These are phyloP conservation scores for Trametes sanguinea DNA, from an alignment of 768 basidiomycete species.

Conservation along the genomic window DNA sequence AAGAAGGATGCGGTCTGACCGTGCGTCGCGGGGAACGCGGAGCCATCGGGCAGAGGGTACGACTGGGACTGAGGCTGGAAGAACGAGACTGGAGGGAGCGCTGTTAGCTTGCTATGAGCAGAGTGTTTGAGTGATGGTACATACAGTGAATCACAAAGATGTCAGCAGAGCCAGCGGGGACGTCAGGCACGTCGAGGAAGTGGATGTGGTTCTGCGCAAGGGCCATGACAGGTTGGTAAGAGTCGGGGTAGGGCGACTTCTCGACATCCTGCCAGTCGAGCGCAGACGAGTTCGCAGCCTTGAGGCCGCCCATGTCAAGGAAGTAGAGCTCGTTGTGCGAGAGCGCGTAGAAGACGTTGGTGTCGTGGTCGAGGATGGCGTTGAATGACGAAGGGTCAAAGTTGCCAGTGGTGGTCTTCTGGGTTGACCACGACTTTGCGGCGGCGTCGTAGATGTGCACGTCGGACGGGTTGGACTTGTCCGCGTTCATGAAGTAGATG, in stretches of 20 bases:
- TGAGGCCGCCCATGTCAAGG: constrained; percentile 70
- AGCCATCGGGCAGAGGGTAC: constrained; percentile 49
- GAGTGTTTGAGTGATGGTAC: constrained; percentile 29
- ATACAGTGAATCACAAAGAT: constrained; percentile 90
- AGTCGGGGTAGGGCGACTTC: constrained; percentile 50
- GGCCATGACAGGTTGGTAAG: constrained; percentile 75
- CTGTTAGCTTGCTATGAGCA: background rate
- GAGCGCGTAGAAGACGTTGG: constrained; percentile 83
- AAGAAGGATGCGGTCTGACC: constrained; percentile 76
- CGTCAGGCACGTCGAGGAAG: constrained; percentile 73
- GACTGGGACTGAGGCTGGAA: constrained; percentile 73
- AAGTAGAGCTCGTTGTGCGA: constrained; percentile 65
- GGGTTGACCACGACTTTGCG: constrained; percentile 76
- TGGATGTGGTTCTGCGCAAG: constrained; percentile 86
- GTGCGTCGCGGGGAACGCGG: constrained; percentile 64
- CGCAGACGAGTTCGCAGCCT: constrained; percentile 55
- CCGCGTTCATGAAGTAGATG: constrained; percentile 81
- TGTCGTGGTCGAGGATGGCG: constrained; percentile 91
- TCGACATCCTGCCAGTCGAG: constrained; percentile 67
- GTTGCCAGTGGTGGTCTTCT: constrained; percentile 51
- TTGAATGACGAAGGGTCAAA: constrained; percentile 67
- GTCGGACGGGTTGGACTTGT: constrained; percentile 63
- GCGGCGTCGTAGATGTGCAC: constrained; percentile 82
- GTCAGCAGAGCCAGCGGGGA: constrained; percentile 65
- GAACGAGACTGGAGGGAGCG: constrained; percentile 55